Percentiles rank a stretch among this genome's conserved stretches.
phyloP scores from a whole-genome alignment of 2,329 filamentous ascomycete species.

The Dactylellina haptotyla region DNA sequence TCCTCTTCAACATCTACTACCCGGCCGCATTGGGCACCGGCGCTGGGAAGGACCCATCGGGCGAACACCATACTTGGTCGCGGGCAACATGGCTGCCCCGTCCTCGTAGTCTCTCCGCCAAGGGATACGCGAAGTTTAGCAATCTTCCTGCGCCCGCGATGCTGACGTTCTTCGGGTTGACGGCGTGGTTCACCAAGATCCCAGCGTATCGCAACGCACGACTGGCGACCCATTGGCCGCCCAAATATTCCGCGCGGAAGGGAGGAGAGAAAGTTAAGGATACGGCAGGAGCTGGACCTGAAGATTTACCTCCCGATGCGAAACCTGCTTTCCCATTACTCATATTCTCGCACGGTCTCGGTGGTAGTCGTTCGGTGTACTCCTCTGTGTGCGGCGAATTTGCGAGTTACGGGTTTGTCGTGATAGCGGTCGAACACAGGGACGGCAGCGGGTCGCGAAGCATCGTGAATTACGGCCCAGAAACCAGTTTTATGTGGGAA shows the following conservation, averaged over 20 bases:
- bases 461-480: slow-evolving; percentile 68
- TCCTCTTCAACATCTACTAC: slow-evolving; percentile 85
- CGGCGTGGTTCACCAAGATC: slow-evolving; percentile 60
- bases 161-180: slow-evolving; percentile 58
- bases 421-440: slow-evolving; percentile 82
- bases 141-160: slow-evolving; percentile 17
- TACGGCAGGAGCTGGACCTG: slow-evolving; percentile 69
- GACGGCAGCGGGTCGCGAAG: slow-evolving; percentile 82
- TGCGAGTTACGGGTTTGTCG: slow-evolving; percentile 81
- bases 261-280: slow-evolving; percentile 67
- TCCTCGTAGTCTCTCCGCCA: slow-evolving; percentile 15
- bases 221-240: slow-evolving; percentile 72
- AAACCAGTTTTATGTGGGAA: slow-evolving; percentile 35
- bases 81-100: slow-evolving; percentile 34
- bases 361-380: slow-evolving; percentile 83
- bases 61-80: slow-evolving; percentile 34
- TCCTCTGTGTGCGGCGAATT: slow-evolving; percentile 82
- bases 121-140: slow-evolving; percentile 32
- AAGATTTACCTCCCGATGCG: slow-evolving; percentile 63
- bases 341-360: slow-evolving; percentile 86
- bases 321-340: slow-evolving; percentile 78
- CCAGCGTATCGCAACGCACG: slow-evolving; percentile 30
- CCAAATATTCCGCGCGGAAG: slow-evolving; percentile 76
- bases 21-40: slow-evolving; percentile 67
- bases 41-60: slow-evolving; percentile 53